These are phyloP conservation scores for Clavispora fructus DNA, from an alignment of 805 yeast genomes.

Conservation along the genomic window DNA sequence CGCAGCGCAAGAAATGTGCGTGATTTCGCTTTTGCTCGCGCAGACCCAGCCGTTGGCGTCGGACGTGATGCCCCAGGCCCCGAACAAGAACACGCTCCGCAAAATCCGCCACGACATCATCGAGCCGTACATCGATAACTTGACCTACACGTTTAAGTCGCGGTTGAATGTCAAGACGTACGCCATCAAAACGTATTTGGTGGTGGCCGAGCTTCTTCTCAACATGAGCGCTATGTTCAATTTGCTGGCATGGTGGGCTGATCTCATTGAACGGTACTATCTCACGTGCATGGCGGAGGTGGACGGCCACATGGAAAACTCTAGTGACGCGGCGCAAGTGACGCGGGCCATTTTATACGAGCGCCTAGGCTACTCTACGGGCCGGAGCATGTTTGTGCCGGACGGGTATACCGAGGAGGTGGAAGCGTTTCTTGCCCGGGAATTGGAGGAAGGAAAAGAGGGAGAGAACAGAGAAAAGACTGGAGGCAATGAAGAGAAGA, in stretches of 20 bases:
- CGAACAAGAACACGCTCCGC: conserved; percentile 36
- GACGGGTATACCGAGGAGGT: conserved; percentile 1
- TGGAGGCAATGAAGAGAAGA: conserved; percentile 2
- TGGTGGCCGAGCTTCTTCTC: conserved; percentile 66
- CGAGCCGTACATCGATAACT: conserved; percentile 62
- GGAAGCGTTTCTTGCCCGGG: neutral
- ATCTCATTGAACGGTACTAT: conserved; percentile 38
- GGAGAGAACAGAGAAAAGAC: neutral
- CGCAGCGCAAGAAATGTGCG: conserved; percentile 83
- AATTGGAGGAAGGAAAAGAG: neutral
- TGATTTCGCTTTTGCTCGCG: conserved; percentile 63
- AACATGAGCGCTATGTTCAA: conserved; percentile 39
- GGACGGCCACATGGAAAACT: conserved; percentile 35
- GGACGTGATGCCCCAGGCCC: conserved; percentile 17
- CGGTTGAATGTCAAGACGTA: conserved; percentile 65
- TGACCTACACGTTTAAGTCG: conserved; percentile 69
- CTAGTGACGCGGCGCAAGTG: conserved; percentile 40
- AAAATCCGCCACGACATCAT: conserved; percentile 51
- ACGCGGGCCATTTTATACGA: conserved; percentile 42
- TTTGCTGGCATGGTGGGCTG: conserved; percentile 43
- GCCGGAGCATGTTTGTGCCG: conserved; percentile 10
- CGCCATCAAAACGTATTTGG: conserved; percentile 61
- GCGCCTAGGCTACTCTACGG: conserved; percentile 27
- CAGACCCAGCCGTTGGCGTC: conserved; percentile 30
- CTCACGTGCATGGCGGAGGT: conserved; percentile 44